These are phyloP conservation scores for Inonotus obliquus DNA, from an alignment of 1,284 basidiomycete genomes.

Conservation along the genomic window DNA sequence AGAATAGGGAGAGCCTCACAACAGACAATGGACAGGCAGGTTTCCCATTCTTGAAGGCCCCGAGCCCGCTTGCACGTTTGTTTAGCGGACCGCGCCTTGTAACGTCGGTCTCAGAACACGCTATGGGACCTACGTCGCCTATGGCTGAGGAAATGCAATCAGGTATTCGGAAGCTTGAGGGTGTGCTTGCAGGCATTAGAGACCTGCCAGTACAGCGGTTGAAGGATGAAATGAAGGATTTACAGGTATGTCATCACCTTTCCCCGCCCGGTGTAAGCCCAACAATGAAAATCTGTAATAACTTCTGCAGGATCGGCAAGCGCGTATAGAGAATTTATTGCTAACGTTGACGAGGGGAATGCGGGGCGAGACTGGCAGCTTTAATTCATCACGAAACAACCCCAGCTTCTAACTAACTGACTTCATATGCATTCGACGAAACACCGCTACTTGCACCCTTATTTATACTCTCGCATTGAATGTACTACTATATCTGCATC, in stretches of 20 bases:
- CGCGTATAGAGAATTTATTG: constrained; percentile 69
- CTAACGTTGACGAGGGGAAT: constrained; percentile 43
- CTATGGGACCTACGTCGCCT: constrained; percentile 18
- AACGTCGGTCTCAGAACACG: constrained; percentile 16
- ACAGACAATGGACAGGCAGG: constrained; percentile 17
- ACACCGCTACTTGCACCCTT: neutral
- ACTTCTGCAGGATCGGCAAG: constrained; percentile 65
- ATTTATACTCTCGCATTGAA: too few relatives aligned
- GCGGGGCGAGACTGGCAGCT: constrained; percentile 34
- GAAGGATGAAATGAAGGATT: constrained; percentile 74
- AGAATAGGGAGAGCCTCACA: constrained; percentile 1
- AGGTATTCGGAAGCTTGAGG: constrained; percentile 50
- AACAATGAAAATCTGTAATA: constrained; percentile 1
- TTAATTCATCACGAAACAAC: constrained; percentile 29
- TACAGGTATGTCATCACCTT: constrained; percentile 48
- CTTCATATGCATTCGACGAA: neutral
- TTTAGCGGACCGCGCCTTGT: constrained; percentile 32
- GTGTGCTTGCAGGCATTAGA: constrained; percentile 55
- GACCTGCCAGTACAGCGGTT: constrained; percentile 58
- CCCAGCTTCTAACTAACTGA: constrained; percentile 9
- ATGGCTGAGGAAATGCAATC: constrained; percentile 32
- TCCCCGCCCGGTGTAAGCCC: neutral
- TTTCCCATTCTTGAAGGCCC: constrained; percentile 30
- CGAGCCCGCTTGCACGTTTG: constrained; percentile 51
- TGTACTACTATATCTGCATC: too few relatives aligned